Conservation (phyloP, 306 rosid genomes). For the Corylus avellana region DNA sequence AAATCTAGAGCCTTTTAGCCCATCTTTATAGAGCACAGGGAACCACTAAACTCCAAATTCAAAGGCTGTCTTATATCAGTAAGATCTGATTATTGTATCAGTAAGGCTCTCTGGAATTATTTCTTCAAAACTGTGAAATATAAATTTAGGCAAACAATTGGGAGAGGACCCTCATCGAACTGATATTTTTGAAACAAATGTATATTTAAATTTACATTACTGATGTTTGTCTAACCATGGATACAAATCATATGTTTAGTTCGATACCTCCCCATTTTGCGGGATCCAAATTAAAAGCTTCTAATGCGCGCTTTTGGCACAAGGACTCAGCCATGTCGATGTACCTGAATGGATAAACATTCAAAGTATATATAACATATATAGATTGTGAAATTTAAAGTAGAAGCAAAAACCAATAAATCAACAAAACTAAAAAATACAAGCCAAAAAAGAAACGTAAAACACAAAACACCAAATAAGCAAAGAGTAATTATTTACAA, state of each 20-base stretch:
- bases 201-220: neutral
- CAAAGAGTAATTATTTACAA: neutral
- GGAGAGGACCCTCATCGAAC: neutral
- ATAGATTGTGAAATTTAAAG: neutral
- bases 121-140: neutral
- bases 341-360: conserved; percentile 48
- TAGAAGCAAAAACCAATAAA: neutral
- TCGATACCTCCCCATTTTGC: conserved; percentile 90
- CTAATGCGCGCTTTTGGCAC: conserved; percentile 87
- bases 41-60: neutral
- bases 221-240: neutral
- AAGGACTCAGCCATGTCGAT: conserved; percentile 89
- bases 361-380: conserved; percentile 19
- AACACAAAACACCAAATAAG: neutral
- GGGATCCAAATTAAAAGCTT: conserved; percentile 82
- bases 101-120: neutral
- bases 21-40: neutral
- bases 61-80: neutral
- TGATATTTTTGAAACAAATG: neutral
- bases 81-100: neutral
- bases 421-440: neutral
- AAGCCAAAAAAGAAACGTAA: neutral
- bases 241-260: neutral
- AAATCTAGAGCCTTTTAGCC: neutral
- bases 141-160: neutral